A percentile compares a stretch with the other conserved stretches of the same genome.
Conservation (phyloP, 2,329 filamentous ascomycete species). For the Basipetospora chlamydospora region DNA sequence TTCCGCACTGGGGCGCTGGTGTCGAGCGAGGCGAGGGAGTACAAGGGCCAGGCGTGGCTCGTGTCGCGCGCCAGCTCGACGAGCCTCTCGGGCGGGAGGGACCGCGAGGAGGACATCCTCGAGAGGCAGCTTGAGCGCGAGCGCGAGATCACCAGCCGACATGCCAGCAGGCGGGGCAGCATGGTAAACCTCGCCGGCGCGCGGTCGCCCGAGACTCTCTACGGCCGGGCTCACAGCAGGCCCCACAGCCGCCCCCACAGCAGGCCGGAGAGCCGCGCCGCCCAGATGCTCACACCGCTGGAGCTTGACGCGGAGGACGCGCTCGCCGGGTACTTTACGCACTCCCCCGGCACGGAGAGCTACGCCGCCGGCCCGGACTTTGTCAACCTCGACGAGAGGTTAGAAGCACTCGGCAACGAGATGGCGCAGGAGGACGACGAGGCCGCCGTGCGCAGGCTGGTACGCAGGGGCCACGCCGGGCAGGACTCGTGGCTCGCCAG, state of each 20-base stretch:
- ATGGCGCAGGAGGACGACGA: constrained; percentile 41
- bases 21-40: constrained; percentile 47
- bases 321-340: constrained; percentile 1
- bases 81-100: constrained; percentile 36
- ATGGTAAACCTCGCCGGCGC: constrained; percentile 22
- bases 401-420: constrained; percentile 39
- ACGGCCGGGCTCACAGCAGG: constrained; percentile 20
- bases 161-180: constrained; percentile 32
- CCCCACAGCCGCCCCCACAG: constrained; percentile 35
- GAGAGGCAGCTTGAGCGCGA: constrained; percentile 37
- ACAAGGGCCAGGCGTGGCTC: constrained; percentile 56
- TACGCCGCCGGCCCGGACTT: constrained; percentile 42
- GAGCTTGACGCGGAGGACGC: no score
- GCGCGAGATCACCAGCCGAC: constrained; percentile 31
- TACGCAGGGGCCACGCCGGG: constrained; percentile 35
- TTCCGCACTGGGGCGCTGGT: constrained; percentile 48
- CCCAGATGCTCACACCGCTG: not conserved
- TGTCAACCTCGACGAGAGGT: constrained; percentile 44
- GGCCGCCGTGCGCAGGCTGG: constrained; percentile 39
- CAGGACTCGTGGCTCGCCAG: constrained; percentile 44
- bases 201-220: constrained; percentile 16
- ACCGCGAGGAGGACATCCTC: constrained; percentile 32
- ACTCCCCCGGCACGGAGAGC: not conserved
- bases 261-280: constrained; percentile 23
- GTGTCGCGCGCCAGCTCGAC: constrained; percentile 51